These are phyloP conservation scores for Wallacemonas sp. DNA, from an alignment of 208 protist species.

Conservation along the genomic window DNA sequence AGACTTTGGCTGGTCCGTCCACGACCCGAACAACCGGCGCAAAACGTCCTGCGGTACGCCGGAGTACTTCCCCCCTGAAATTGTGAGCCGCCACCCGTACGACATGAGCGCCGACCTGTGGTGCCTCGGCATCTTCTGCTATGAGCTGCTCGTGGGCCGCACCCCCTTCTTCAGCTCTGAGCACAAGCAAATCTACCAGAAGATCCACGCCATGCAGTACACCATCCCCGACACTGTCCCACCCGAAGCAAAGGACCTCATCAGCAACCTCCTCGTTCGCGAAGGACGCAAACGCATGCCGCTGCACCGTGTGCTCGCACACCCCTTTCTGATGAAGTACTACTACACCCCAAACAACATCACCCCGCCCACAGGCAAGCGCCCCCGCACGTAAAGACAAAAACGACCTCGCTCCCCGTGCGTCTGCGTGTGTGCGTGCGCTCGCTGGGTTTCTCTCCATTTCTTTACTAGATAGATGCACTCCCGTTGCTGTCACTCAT, in stretches of 20 bases:
- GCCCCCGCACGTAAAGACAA: conserved; percentile 40
- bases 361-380: conserved; percentile 76
- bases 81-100: conserved; percentile 93
- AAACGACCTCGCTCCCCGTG: not conserved
- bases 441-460: not conserved
- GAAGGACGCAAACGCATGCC: conserved; percentile 76
- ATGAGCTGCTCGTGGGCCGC: conserved; percentile 95
- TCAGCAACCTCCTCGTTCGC: conserved; percentile 67
- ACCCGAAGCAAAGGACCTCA: conserved; percentile 90
- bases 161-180: conserved; percentile 94
- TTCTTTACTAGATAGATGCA: conserved; percentile 13
- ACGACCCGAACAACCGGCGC: conserved; percentile 92
- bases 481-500: too few relatives aligned
- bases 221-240: conserved; percentile 83
- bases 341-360: conserved; percentile 88
- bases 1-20: conserved; percentile 99
- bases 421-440: not conserved
- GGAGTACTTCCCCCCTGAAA: conserved; percentile 99
- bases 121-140: conserved; percentile 97
- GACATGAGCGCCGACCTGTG: conserved; percentile 94
- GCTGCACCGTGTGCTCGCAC: conserved; percentile 79
- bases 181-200: conserved; percentile 89
- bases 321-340: conserved; percentile 90
- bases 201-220: conserved; percentile 91
- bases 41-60: conserved; percentile 98